Percentiles rank a stretch among this genome's conserved stretches.
Evolutionary conservation across 768 basidiomycete genomes (phyloP).

Genomic region (Pulveroboletus ravenelii): DNA sequence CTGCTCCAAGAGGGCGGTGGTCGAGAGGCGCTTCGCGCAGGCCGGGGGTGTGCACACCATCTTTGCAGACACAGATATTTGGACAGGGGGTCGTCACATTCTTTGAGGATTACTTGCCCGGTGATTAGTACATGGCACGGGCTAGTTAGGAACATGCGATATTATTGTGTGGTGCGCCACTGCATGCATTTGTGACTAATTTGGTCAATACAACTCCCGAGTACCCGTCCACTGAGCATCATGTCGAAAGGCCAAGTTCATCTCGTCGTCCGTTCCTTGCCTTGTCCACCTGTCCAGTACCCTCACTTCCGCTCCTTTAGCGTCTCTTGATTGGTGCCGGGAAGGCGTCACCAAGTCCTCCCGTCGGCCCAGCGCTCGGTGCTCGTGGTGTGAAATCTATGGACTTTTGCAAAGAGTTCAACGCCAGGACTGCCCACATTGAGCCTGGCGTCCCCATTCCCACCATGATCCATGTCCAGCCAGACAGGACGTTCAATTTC

Average conservation of each 20-base stretch:
- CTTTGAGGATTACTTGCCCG: constrained; percentile 28
- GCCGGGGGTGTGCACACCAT: constrained; percentile 38
- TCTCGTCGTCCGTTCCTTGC: constrained; percentile 57
- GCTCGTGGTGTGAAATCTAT: constrained; percentile 98
- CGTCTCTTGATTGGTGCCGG: constrained; percentile 87
- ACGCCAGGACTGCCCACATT: constrained; percentile 90
- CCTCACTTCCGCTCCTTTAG: constrained; percentile 35
- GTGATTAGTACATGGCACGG: constrained; percentile 5
- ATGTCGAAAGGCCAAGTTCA: constrained; percentile 78
- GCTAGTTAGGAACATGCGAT: not conserved
- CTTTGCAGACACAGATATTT: constrained; percentile 36
- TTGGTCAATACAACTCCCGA: constrained; percentile 12
- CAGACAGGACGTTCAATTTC: constrained; percentile 95
- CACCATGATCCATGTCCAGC: constrained; percentile 88
- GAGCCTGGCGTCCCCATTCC: constrained; percentile 83
- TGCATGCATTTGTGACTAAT: constrained; percentile 6
- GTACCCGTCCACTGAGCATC: constrained; percentile 1
- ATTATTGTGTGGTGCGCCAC: constrained; percentile 9
- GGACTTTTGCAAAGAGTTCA: constrained; percentile 99
- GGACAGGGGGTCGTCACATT: constrained; percentile 38
- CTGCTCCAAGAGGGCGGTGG: constrained; percentile 33
- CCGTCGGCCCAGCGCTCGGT: constrained; percentile 95
- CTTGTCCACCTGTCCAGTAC: constrained; percentile 3
- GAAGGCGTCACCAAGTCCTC: constrained; percentile 93
- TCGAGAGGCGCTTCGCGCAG: constrained; percentile 30